These are phyloP conservation scores for Climacium dendroides DNA, from an alignment of 225 moss, liverwort and hornwort genomes.

Conservation along the genomic window DNA sequence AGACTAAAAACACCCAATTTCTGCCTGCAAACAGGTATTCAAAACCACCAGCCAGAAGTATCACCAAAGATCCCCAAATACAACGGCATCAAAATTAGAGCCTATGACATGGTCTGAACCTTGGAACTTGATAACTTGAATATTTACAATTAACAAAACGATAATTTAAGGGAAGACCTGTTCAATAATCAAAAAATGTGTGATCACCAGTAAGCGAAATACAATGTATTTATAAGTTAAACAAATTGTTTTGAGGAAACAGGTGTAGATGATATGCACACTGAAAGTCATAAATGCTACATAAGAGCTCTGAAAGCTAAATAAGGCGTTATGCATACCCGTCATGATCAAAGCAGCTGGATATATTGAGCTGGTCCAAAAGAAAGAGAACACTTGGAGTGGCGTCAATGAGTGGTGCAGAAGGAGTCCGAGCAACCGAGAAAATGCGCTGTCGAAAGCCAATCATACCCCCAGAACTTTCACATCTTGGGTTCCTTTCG, in stretches of 20 bases:
- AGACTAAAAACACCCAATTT: neutral
- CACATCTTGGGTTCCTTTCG: constrained; percentile 40
- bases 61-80: neutral
- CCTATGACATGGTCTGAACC: neutral
- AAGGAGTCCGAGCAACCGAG: constrained; percentile 31
- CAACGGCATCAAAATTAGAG: neutral
- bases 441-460: constrained; percentile 35
- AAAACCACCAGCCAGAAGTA: neutral
- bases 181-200: neutral
- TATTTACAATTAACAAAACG: neutral
- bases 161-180: neutral
- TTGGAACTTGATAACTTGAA: neutral
- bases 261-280: neutral
- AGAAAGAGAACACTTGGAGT: constrained; percentile 43
- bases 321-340: constrained; percentile 15
- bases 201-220: neutral
- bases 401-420: constrained; percentile 24
- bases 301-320: neutral
- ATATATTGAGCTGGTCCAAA: constrained; percentile 52
- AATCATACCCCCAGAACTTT: constrained; percentile 32
- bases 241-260: neutral
- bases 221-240: neutral
- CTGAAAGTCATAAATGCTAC: neutral
- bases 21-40: neutral
- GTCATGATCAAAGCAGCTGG: constrained; percentile 59